Evolutionary conservation across 805 yeast genomes (phyloP), one percentile per base, ranked within the genome.

Genomic region (Lipomyces lipofer): DNA sequence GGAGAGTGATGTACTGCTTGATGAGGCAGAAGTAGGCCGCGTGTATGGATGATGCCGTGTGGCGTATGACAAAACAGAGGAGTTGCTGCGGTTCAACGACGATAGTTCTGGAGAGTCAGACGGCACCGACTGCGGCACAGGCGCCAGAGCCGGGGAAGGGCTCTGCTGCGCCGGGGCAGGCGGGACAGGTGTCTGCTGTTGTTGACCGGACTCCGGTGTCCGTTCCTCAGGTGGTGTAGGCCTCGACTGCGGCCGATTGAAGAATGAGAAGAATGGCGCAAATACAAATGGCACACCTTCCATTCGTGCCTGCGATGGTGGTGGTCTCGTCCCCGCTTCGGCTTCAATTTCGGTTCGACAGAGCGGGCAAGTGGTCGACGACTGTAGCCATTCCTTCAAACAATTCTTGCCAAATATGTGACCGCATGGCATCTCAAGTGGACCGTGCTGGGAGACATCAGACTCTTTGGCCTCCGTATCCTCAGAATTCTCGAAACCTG

Each of bases 321-420:
- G 27, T 43, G 33, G 43, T 8, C 47, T 39, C 9, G 30, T 43
- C 33, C 33, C 57, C 36, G 50, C 39, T 35, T 59, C 63, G 33
- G 69, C 63, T 51, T 76, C 75, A 56, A 85, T 73, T 19, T 77
- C 73, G 15, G 74, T 74, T 54, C 98, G 81, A 68, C 99, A 92
- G 44, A 92, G 71, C 0, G 99, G 99, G 68, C 98, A 91, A 1
- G 88, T 81, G 28, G 81, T 78, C 63, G 86, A 83, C 22, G 79
- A 72, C 56, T 78, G 79, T 47, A 92, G 78, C 99, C 99, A 92
- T 63, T 85, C 88, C 54, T 76, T 79, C 22, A 90, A 73, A 73
- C 99, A 92, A n/a, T 81, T 78, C 58, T 83, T 78, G 5, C 99
- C 98, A 74, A 94, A 92, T 0, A 83, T 67, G 66, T 92, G 99